phyloP scores from a whole-genome alignment of 2,329 filamentous ascomycete genomes.

The Colletotrichum spinosum region DNA sequence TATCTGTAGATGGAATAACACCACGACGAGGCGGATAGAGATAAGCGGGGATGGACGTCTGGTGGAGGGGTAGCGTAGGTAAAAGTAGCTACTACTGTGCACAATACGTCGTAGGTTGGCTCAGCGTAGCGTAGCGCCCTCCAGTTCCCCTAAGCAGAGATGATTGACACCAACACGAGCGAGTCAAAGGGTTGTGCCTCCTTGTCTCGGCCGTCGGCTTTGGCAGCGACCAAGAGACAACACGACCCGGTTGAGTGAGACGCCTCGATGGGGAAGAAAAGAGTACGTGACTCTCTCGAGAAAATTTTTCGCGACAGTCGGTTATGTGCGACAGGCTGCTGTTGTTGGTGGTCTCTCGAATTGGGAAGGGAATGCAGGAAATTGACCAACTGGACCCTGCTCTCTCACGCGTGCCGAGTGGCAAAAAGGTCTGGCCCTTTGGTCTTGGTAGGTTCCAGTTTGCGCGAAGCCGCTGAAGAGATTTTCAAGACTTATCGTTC shows the following conservation, averaged over 20 bases:
- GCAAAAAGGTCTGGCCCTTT: slow-evolving; percentile 28
- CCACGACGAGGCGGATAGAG: slow-evolving; percentile 19
- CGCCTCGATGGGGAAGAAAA: slow-evolving; percentile 7
- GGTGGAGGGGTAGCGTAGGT: slow-evolving; percentile 26
- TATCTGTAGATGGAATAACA: no score
- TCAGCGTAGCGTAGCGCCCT: slow-evolving; percentile 13
- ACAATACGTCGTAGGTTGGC: no score
- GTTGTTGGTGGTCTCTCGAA: slow-evolving; percentile 30
- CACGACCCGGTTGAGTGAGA: not conserved
- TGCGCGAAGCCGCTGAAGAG: slow-evolving; percentile 29
- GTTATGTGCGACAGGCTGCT: slow-evolving; percentile 6
- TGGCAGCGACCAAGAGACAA: slow-evolving; percentile 25
- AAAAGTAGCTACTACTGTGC: no score
- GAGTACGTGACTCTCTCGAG: slow-evolving; percentile 28
- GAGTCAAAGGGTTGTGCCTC: slow-evolving; percentile 17
- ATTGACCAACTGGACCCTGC: slow-evolving; percentile 20
- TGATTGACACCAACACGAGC: slow-evolving; percentile 25
- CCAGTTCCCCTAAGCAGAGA: slow-evolving; percentile 33
- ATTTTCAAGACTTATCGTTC: slow-evolving; percentile 22
- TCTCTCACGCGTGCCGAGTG: slow-evolving; percentile 33
- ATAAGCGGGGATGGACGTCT: slow-evolving; percentile 34
- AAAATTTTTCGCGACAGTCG: slow-evolving; percentile 29
- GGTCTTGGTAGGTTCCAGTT: slow-evolving; percentile 4
- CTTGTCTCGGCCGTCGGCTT: slow-evolving; percentile 36
- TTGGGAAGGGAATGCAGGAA: slow-evolving; percentile 34